These are phyloP conservation scores for Lepidium africanum DNA, from an alignment of 345 rosid genomes.

Conservation along the genomic window DNA sequence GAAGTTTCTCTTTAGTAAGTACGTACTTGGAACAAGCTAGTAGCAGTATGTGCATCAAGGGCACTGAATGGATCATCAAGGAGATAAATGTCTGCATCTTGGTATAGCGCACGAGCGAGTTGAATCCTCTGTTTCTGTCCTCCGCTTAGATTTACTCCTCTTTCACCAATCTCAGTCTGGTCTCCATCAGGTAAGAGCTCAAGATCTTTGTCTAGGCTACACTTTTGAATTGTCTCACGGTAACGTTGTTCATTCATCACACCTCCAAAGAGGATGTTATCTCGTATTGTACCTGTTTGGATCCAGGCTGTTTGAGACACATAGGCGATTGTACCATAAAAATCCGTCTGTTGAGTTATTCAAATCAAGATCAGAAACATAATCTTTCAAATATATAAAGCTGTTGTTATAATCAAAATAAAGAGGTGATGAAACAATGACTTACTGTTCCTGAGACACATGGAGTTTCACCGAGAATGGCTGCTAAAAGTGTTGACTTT, in stretches of 20 bases:
- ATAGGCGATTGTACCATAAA: slow-evolving; percentile 70
- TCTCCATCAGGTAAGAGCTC: slow-evolving; percentile 86
- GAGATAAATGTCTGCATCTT: slow-evolving; percentile 83
- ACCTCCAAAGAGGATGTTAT: slow-evolving; percentile 77
- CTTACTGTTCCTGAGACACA: slow-evolving; percentile 61
- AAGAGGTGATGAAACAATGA: not conserved
- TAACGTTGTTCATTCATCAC: slow-evolving; percentile 59
- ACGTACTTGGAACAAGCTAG: slow-evolving; percentile 78
- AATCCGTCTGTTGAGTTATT: slow-evolving; percentile 46
- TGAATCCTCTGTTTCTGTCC: slow-evolving; percentile 97
- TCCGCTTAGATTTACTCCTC: slow-evolving; percentile 97
- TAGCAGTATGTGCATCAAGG: slow-evolving; percentile 92
- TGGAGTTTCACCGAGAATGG: slow-evolving; percentile 89
- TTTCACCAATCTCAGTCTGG: slow-evolving; percentile 91
- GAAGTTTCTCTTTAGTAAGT: not conserved
- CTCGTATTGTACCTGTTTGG: slow-evolving; percentile 80
- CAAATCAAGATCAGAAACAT: not conserved
- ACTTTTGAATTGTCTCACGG: slow-evolving; percentile 69
- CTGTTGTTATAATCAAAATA: not conserved
- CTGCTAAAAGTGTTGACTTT: slow-evolving; percentile 83
- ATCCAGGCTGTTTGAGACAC: slow-evolving; percentile 98
- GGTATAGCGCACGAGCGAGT: slow-evolving; percentile 95
- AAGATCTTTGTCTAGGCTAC: slow-evolving; percentile 80
- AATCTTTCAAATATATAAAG: not conserved
- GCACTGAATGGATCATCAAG: slow-evolving; percentile 97